phyloP scores from a whole-genome alignment of 441 rosid genomes.

The Adansonia rubrostipa region DNA sequence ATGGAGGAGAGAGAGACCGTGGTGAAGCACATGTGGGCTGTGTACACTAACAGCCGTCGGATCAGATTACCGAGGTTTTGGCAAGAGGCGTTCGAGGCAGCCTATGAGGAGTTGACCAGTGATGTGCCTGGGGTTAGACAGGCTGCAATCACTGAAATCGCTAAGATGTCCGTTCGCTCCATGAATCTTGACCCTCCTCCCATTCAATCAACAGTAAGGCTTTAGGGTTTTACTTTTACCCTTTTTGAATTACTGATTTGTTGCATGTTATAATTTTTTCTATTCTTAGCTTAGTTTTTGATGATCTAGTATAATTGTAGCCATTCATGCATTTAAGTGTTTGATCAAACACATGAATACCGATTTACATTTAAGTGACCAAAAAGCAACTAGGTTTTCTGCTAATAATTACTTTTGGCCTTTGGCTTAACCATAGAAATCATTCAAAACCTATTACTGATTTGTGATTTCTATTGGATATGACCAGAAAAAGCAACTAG shows the following conservation, averaged over 20 bases:
- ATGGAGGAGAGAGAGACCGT: slow-evolving; percentile 97
- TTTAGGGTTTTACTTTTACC: slow-evolving; percentile 26
- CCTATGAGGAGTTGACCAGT: slow-evolving; percentile 89
- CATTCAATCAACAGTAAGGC: slow-evolving; percentile 56
- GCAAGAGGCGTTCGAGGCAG: slow-evolving; percentile 95
- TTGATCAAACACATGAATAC: neutral
- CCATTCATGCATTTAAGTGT: neutral
- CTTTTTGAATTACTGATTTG: neutral
- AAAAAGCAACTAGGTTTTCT: neutral
- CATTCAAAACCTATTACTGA: neutral
- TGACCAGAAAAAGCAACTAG: too few relatives aligned
- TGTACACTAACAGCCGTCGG: slow-evolving; percentile 78
- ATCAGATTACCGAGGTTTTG: slow-evolving; percentile 81
- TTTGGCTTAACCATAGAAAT: neutral
- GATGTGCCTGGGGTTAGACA: slow-evolving; percentile 76
- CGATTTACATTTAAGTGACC: neutral
- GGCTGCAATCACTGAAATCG: slow-evolving; percentile 80
- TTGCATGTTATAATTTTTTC: slow-evolving; percentile 5
- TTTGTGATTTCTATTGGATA: neutral
- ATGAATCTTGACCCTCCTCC: slow-evolving; percentile 71
- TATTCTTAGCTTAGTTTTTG: neutral
- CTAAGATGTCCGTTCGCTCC: slow-evolving; percentile 81
- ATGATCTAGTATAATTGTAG: neutral
- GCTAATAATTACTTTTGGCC: neutral
- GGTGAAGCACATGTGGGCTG: slow-evolving; percentile 97